These are phyloP conservation scores for Hypoxylon sp. DNA, from an alignment of 2,329 filamentous ascomycete species.

Conservation along the genomic window DNA sequence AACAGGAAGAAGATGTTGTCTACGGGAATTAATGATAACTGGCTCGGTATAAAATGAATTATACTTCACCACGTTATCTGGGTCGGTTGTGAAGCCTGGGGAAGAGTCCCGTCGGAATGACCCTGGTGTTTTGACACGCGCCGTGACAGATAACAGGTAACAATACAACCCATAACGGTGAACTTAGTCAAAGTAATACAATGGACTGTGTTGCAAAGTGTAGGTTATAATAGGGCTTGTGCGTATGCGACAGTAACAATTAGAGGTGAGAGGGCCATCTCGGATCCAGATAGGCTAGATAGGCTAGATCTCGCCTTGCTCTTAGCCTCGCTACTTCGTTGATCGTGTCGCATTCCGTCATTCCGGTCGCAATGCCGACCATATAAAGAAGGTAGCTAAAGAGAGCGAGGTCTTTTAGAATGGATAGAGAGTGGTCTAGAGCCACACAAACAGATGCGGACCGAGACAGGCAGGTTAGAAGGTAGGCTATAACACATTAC, in stretches of 20 bases:
- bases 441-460: constrained; percentile 17
- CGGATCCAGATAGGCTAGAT: constrained; percentile 37
- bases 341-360: constrained; percentile 48
- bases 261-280: constrained; percentile 26
- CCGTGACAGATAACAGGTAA: constrained; percentile 22
- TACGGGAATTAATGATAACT: constrained; percentile 23
- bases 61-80: constrained; percentile 29
- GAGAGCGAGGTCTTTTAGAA: constrained; percentile 20
- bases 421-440: constrained; percentile 11
- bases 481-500: constrained; percentile 1
- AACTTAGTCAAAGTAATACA: constrained; percentile 4
- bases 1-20: constrained; percentile 19
- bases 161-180: constrained; percentile 21
- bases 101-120: constrained; percentile 21
- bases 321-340: constrained; percentile 38
- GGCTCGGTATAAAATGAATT: constrained; percentile 18
- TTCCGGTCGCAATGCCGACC: constrained; percentile 45
- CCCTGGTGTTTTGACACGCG: constrained; percentile 23
- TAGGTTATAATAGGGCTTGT: constrained; percentile 20
- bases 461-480: constrained; percentile 38
- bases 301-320: constrained; percentile 36
- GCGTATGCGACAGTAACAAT: constrained; percentile 22
- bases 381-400: constrained; percentile 50
- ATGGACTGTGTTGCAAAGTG: constrained; percentile 4
- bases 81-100: constrained; percentile 28